Conservation (phyloP, 129 eudicot genomes). For the Pseudognaphalium luteoalbum region DNA sequence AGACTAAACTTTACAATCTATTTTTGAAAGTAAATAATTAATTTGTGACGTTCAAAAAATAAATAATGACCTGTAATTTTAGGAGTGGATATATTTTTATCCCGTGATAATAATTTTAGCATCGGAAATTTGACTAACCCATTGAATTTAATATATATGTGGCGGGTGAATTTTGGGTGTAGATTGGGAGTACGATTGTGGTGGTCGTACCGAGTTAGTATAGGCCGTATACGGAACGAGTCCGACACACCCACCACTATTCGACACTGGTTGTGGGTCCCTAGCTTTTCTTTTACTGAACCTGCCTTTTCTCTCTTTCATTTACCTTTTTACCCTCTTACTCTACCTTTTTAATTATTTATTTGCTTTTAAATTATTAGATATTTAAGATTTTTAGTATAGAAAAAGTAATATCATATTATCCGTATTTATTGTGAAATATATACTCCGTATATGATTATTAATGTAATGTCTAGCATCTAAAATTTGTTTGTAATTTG, state of each 20-base stretch:
- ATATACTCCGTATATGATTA: not conserved
- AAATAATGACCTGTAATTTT: no score
- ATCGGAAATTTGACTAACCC: no score
- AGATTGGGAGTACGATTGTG: not conserved
- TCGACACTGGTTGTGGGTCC: slow-evolving; percentile 25
- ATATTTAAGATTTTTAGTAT: no score
- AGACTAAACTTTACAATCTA: no score
- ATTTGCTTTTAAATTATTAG: no score
- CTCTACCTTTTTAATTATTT: no score
- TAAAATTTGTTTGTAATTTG: not conserved
- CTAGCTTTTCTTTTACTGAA: slow-evolving; percentile 10
- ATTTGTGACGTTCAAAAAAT: no score
- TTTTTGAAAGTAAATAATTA: no score
- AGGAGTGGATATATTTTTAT: no score
- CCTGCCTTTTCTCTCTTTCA: not conserved
- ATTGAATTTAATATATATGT: not conserved
- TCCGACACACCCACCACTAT: slow-evolving; percentile 35
- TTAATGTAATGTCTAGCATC: not conserved
- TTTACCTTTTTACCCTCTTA: slow-evolving; percentile 2
- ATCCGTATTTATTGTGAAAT: not conserved
- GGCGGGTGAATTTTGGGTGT: not conserved
- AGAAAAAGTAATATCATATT: not conserved
- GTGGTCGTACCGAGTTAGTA: slow-evolving; percentile 16
- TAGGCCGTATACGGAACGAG: slow-evolving; percentile 41
- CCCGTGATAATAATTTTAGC: no score